Evolutionary conservation across 306 rosid genomes (phyloP), one percentile per base, ranked within the genome.

Genomic region (Arachis hypogaea): DNA sequence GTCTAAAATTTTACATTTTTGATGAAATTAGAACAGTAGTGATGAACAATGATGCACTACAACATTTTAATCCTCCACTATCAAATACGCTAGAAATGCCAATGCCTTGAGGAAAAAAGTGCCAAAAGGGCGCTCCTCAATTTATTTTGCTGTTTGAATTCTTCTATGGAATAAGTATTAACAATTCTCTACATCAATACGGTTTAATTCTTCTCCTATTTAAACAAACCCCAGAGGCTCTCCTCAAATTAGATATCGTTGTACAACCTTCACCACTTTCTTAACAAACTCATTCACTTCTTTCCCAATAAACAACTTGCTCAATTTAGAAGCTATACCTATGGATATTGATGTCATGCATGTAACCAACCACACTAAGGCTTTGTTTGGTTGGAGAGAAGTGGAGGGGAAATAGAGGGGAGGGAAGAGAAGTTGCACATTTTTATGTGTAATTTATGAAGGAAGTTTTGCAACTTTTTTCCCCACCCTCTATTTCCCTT

Each of bases 221-320:
- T 65, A 56, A 43, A 59, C n/a, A 50, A 7, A 9, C 5, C 18
- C 7, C 29, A 28, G 11, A 14, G 14, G 10, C 40, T 36, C 63
- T 68, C 22, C 4, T 46, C 68, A 61, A 59, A 51, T 52, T 42
- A 60, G 18, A 44, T 60, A 40, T 51, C 59, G 11, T 59, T 11
- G 65, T 16, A 58, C 28, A 59, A 67, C 52, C 52, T 5, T 66
- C 55, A 46, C 4, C 50, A 30, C 66, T 7, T 58, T 74, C 14
- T 11, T 46, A 51, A 59, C 9, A 14, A 77, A 78, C 38, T 45
- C n/a, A 16, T 73, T 59, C 2, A 1, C 12, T 5, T 52, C 41
- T 60, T 60, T 56, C 71, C 68, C 56, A 59, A 67, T 7, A 60
- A 73, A 33, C 18, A n/a, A 58, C 58, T 58, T 64, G 58, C 62